Base-by-base conservation (phyloP, 257 asterid species). In the Forsythia suspensa region DNA sequence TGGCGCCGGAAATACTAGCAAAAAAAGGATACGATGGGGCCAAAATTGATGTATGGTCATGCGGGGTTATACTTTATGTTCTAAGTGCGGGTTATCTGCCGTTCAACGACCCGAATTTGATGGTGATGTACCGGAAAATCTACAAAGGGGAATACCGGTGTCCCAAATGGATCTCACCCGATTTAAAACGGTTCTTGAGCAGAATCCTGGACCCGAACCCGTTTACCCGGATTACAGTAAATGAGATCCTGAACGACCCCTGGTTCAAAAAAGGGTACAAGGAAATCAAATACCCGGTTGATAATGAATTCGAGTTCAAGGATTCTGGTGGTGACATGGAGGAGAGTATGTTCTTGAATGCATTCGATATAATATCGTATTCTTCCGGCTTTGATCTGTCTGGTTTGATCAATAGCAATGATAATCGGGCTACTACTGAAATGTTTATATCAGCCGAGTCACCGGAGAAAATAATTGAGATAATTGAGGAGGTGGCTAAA, bases 331-430 rank as follows among this genome's bases (percentile, higher is more conserved):
- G 65, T 1, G 65, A 55, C 2, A 55, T 5, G 24, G 43, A 61
- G 16, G 7, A 3, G 5, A 10, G 10, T 7, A 12, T 65, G 5
- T 80, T 36, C 48, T 59, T 80, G 8, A 87, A 87, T 61, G 91
- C 91, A 2, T 87, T 87, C 29, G 89, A 85, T 29, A 67, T 87
- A 1, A 87, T 87, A 39, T 84, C 88, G 2, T 77, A 77, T 76
- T 85, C 91, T 11, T 68, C 91, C 4, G 91, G 87, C 3, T 74
- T 87, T 42, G 85, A 87, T 38, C 74, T 87, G 10, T 83, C 91
- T 8, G 74, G 79, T 6, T 43, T 87, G 75, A 59, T 87, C 51
- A 61, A 13, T 55, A 55, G 18, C 9, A 6, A 44, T 44, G 16
- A 11, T 42, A 57, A 43, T 55, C 57, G 73, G n/a, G 82, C 46